A percentile compares a stretch with the other conserved stretches of the same genome.
Evolutionary conservation across 129 eudicot species (phyloP).

Genomic region (Escallonia rubra): DNA sequence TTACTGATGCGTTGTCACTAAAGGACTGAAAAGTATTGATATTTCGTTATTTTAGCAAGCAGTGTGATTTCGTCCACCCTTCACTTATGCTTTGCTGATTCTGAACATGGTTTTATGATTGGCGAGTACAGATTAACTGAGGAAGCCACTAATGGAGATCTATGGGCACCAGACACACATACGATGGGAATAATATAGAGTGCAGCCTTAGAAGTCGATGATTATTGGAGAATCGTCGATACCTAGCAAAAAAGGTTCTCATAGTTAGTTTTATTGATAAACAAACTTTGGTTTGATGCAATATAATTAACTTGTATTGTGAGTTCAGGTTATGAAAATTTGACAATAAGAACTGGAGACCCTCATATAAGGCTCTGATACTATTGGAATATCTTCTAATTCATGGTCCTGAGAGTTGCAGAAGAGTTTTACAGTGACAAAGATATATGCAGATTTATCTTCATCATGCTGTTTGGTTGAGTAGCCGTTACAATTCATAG

Average conservation of each 20-base stretch:
- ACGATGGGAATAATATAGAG: slow-evolving; percentile 53
- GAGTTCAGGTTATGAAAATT: slow-evolving; percentile 55
- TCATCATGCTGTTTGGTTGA: no score
- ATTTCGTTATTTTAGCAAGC: no score
- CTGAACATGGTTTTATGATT: neutral
- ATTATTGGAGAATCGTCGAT: slow-evolving; percentile 72
- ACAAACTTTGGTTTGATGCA: neutral
- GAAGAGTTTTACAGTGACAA: slow-evolving; percentile 64
- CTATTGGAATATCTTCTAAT: slow-evolving; percentile 68
- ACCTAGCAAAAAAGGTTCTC: slow-evolving; percentile 58
- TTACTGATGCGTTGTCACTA: no score
- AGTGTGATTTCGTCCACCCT: no score
- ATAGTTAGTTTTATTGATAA: neutral
- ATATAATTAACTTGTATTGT: neutral
- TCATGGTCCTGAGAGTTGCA: slow-evolving; percentile 61
- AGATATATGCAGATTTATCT: slow-evolving; percentile 16
- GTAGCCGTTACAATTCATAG: no score
- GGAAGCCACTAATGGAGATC: slow-evolving; percentile 59
- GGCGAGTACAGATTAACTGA: slow-evolving; percentile 42
- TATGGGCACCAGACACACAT: slow-evolving; percentile 39
- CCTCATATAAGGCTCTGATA: slow-evolving; percentile 50
- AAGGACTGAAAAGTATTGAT: no score
- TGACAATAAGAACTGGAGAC: slow-evolving; percentile 55
- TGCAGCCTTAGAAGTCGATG: slow-evolving; percentile 85
- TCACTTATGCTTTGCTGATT: no score